Evolutionary conservation across 768 basidiomycete genomes (phyloP), one percentile per base, ranked within the genome.

Genomic region (Naematelia encephala): DNA sequence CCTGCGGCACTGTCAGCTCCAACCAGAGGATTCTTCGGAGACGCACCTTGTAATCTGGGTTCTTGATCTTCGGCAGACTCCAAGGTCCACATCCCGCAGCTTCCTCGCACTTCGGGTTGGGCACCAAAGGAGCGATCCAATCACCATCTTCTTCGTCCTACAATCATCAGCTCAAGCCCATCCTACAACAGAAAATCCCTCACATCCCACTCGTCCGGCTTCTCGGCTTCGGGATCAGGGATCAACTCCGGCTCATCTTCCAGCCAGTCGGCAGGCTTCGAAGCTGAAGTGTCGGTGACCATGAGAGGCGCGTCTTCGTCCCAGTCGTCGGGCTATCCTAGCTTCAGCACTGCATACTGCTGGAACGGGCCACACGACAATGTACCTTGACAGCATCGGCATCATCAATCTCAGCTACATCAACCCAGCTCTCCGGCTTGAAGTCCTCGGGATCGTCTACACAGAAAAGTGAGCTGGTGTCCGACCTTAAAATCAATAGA

Each of bases 181-280:
- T 21, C 8, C 39, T 25, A 23, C 13, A 12, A 19, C 2, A 48
- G 27, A 26, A 28, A 13, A 19, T 13, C 34, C 65, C 70, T 73
- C 55, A 66, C 74, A 71, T 96, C 92, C 96, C 96, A 99, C 78
- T 99, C 96, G 76, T 99, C 96, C 4, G 96, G 96, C 82, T 96
- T 97, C 79, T 87, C 84, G 13, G 80, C 80, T n/a, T 79, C 78
- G 61, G 96, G 94, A 74, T 99, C 96, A 49, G 91, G 84, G 69
- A 96, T 83, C 49, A 79, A 82, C 57, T 82, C 78, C 5, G 87
- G 84, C 75, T 97, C 96, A 57, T 96, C 80, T 61, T 89, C 91
- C 58, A 99, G 85, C 96, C 96, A 99, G 69, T 89, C 93, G 61
- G 88, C 91, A 28, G 96, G 96, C 80, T 89, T 93, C 60, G 78